Base-by-base conservation (phyloP, 192 early-diverging fungal species). In the Diversispora epigaea region DNA sequence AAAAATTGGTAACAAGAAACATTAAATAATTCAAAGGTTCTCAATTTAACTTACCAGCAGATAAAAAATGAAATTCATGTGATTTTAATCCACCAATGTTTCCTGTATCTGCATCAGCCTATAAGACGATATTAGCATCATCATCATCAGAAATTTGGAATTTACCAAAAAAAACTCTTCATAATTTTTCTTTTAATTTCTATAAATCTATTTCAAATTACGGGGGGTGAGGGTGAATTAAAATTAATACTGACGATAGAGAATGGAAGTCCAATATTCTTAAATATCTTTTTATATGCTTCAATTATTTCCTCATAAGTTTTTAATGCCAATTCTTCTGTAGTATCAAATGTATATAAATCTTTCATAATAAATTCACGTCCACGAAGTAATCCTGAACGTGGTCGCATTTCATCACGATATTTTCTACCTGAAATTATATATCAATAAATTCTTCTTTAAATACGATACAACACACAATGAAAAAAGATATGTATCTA, bases 311-410 rank as follows among this genome's bases (percentile, higher is more conserved):
- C 80, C 19, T 91, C 81, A 77, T 96, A 97, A 0, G 96, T 91
- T n/a, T 78, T 81, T 40, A 89, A 79, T 0, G 96, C 93, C 46
- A 84, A 84, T 15, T 90, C 79, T 69, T 85, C 79, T 1, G 86
- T 85, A 4, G 80, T 85, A 78, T 97, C 94, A 80, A 97, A 97
- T 8, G 92, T 87, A 79, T 97, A 96, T 76, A 97, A 78, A 81
- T 97, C 96, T 80, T 96, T 97, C 96, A 97, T 97, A n/a, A 95
- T 78, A 79, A 97, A 97, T 78, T 97, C 96, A 43, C 93, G 89
- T 3, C 87, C 94, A 12, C 96, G 83, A 57, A 97, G 84, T 21
- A 97, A 78, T 9, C 96, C 96, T 6, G 87, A 88, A 22, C 95
- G 85, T 19, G 93, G 93, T 39, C 95, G 84, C 54, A 91, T 81